Evolutionary conservation across 768 basidiomycete species (phyloP).

Genomic region (Clavaria fumosa): DNA sequence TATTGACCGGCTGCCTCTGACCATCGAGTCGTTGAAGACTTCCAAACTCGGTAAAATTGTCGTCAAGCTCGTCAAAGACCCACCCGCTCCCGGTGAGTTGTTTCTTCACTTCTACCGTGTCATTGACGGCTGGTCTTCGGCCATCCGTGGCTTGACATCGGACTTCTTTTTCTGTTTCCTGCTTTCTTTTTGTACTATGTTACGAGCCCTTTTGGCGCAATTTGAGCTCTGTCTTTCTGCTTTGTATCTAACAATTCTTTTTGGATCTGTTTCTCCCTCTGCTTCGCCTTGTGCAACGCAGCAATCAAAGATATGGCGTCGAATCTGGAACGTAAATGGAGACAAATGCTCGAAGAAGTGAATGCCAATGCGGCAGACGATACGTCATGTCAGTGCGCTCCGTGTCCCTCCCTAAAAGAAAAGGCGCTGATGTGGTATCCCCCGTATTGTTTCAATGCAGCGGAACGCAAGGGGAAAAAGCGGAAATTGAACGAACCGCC

Average conservation of each 20-base stretch:
- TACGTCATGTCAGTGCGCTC: conserved; percentile 45
- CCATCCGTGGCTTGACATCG: too few species aligned
- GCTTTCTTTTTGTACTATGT: conserved; percentile 9
- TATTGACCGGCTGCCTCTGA: conserved; percentile 70
- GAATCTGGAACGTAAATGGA: conserved; percentile 78
- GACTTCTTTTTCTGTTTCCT: too few species aligned
- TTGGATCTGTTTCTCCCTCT: conserved; percentile 26
- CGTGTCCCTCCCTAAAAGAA: conserved; percentile 13
- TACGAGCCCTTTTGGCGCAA: conserved; percentile 19
- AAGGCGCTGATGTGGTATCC: conserved; percentile 7
- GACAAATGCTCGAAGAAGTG: conserved; percentile 33
- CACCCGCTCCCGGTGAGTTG: conserved; percentile 67
- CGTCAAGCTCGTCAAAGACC: conserved; percentile 60
- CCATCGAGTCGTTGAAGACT: conserved; percentile 46
- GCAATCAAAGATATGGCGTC: conserved; percentile 90
- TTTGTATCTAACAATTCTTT: conserved; percentile 54
- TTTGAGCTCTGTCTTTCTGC: conserved; percentile 25
- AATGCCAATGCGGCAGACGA: conserved; percentile 46
- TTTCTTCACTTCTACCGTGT: conserved; percentile 4
- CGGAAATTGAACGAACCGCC: conserved; percentile 48
- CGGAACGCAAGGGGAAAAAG: conserved; percentile 55
- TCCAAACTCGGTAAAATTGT: conserved; percentile 74
- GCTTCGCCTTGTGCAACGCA: conserved; percentile 25
- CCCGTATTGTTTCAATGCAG: conserved; percentile 4
- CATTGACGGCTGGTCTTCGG: too few species aligned